Base-by-base conservation (phyloP, 345 rosid species). In the Brassica incana region DNA sequence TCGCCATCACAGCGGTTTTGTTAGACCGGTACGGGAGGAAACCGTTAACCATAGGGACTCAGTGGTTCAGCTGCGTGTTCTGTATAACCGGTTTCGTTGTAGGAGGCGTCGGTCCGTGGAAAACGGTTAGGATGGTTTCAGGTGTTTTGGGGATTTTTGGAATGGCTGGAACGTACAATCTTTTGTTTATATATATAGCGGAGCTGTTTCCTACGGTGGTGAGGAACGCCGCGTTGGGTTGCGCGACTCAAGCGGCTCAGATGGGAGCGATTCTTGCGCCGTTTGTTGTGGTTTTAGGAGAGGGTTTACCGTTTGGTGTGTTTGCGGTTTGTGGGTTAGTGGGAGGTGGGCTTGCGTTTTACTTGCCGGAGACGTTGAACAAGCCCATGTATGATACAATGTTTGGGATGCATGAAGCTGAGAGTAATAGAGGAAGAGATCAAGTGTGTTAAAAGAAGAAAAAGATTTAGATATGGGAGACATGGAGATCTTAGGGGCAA, bases 251-350 rank as follows among this genome's bases (percentile, higher is more conserved):
- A 70, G 91, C 94, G 5, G 79, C 91, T 2, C 97, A 95, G 64
- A 86, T 91, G 88, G 97, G 99, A 29, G 99, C 99, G 10, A 92
- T 95, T 14, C 67, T 92, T 75, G 94, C 95, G 11, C 99, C 99
- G 0, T 63, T 95, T 25, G 95, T 95, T 75, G 99, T 95, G 78
- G 92, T 89, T 75, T 66, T 88, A 80, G 97, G 97, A 0, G 92
- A 91, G 0, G 83, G 82, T 3, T 27, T 87, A 6, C 97, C 99
- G 4, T 95, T 95, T 78, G 75, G 86, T 0, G 88, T 92, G 56
- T 95, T 95, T 67, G 89, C 88, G 9, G 78, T 76, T 5, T 92
- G 91, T 5, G 97, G 89, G 12, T 45, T 92, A 50, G 72, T 81
- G 3, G 97, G 95, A 32, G 99, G 99, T 15, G 20, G 86, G 23